Base-by-base conservation (phyloP, 371 early-diverging fungal species). In the Apophysomyces trapeziformis region DNA sequence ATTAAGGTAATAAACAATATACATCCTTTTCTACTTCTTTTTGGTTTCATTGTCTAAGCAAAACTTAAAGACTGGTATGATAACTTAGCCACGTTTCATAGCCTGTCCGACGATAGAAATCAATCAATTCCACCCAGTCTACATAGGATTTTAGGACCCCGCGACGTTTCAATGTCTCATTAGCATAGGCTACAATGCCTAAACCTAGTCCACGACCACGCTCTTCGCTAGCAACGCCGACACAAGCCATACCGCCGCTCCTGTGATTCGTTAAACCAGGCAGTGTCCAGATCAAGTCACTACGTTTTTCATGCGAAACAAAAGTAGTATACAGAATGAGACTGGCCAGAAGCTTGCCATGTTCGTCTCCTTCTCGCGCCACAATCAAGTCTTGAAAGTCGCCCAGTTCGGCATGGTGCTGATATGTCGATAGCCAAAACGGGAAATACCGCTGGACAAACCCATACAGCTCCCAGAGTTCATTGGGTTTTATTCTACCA, bases 191-290 rank as follows among this genome's bases (percentile, higher is more conserved):
- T 18, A 80, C 79, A 35, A 80, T 65, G 8, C 79, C 79, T 12
- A 77, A 44, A 4, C 81, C 79, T 61, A 79, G 77, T 6, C 79
- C 81, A 67, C 79, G 69, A 1, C 81, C 81, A 46, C 81, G 69
- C 57, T 72, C 67, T 38, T 80, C 76, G 6, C 59, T 63, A 1
- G 79, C 76, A 12, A 80, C 75, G 13, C 84, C 81, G 13, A 83
- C 84, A 58, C 84, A 80, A 26, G 84, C 76, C 77, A 83, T 76
- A 11, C 78, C 81, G 14, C 81, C 84, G 59, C 79, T 77, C 7
- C 68, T 41, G 7, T 37, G 7, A 5, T 72, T 76, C 69, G 75
- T 75, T 38, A 80, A 50, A 4, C 47, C 60, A 0, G 58, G 47
- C 35, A 80, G 69, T 9, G 71, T 70, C 84, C 84, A 79, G 16